Evolutionary conservation across 108 stramenopile species (phyloP), one percentile per base, ranked within the genome.

Genomic region (Cylindrotheca closterium): DNA sequence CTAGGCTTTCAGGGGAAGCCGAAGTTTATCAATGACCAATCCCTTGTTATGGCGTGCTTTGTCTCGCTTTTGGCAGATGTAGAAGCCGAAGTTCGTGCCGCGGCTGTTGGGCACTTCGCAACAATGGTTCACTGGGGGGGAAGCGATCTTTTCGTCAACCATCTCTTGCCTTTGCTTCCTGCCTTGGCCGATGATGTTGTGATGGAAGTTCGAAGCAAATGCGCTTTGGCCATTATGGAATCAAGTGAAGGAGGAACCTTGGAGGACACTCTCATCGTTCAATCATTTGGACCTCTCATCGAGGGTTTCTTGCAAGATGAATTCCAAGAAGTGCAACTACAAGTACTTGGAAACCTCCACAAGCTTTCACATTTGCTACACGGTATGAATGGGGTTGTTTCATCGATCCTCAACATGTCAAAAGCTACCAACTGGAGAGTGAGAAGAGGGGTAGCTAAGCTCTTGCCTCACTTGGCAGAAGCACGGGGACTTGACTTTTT

Each of bases 21-120:
- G 27, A 48, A 57, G 28, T 76, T 48, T 51, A 54, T 42, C 30
- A 66, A 55, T 30, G 77, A 82, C 8, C 72, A 78, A 48, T 46
- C 73, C 17, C 56, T 83, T 28, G 74, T 79, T 28, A 73, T 90
- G 55, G 78, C 81, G 33, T 84, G 89, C 64, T 97, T 89, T 69
- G 76, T 79, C 26, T 64, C 74, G 23, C 79, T 97, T n/a, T 83
- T 95, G 0, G 80, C 78, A 34, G 96, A 97, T 72, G 70, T 79
- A 46, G 96, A 97, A 80, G 89, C 93, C 0, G 93, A 98, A 80
- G 98, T 99, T 21, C 80, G 98, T 5, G 87, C 96, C 3, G 96
- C 93, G 2, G 96, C 97, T 5, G 96, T 96, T 5, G 80, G 69
- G 58, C 84, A 88, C 61, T 85, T 96, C 53, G 85, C 93, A 18